Base-by-base conservation (phyloP, 2,329 filamentous ascomycete species). In the Clarireedia monteithiana region DNA sequence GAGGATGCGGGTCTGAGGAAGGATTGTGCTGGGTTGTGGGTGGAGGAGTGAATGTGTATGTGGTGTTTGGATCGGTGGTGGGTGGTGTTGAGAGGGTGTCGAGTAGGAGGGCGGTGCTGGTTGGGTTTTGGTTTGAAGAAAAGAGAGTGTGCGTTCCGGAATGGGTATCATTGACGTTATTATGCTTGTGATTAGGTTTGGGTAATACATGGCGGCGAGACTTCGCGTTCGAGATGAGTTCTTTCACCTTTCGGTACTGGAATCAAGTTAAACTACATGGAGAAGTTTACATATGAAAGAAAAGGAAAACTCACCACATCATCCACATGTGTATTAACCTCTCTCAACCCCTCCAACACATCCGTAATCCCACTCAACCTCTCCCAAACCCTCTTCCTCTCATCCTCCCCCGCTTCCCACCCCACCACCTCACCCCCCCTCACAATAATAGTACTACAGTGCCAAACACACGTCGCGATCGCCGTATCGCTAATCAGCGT, bases 371-470 rank as follows among this genome's bases (percentile, higher is more conserved):
- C 47, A 6, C 39, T 44, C n/a, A 53, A 30, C 24, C 51, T 40
- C 5, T 24, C 24, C 34, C 48, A 48, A 15, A 53, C 20, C 12
- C 51, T 48, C 17, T 6, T 24, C n/a, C 44, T 53, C 24, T 53
- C 51, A 4, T 14, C 12, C 4, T 40, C 51, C 15, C 48, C 51
- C 4, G 14, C 40, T 9, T 30, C 15, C 5, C 48, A 53, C 20
- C 51, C 51, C 17, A 48, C 51, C 38, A 53, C 48, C 20, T 48
- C 51, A 26, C 34, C 17, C 17, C 30, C 34, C n/a, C 51, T n/a
- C 39, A 53, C 39, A 20, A 53, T 53, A 20, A 53, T 49, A 40
- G 39, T 53, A 48, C 51, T 53, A 36, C 44, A 53, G 20, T 40
- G 51, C 34, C 48, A 53, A 38, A 53, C 44, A 48, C 51, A 53